Base-by-base conservation (phyloP, 805 yeast species). In the Osmozyma mogii region DNA sequence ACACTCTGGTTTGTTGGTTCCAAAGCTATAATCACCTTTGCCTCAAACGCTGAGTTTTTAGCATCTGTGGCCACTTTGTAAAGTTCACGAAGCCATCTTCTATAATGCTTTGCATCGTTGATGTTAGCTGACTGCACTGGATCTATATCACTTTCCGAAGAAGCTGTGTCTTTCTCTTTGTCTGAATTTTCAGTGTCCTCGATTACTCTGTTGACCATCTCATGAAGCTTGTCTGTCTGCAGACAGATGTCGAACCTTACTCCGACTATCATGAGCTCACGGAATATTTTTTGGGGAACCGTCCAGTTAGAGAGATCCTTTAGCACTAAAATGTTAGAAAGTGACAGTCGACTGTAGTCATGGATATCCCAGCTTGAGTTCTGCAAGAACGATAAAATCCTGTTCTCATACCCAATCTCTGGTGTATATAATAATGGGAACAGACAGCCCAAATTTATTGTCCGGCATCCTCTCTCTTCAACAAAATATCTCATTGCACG, bases 241-340 rank as follows among this genome's bases (percentile, higher is more conserved):
- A 52, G 56, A 41, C 75, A 67, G n/a, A 73, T 58, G 41, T 72
- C 77, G 48, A 75, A 73, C 37, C 72, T 52, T 9, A 74, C 68
- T 3, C 78, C 78, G 22, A 72, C 71, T 32, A 72, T 68, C 56
- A 68, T 71, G 37, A 75, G 56, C 37, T 70, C 76, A 29, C 68
- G 52, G 24, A 72, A 69, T 5, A 74, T 61, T 39, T 70, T 70
- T 34, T 68, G 62, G 2, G 78, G 69, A 4, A 75, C 74, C 36
- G 49, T 58, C 80, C 80, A 74, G 17, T 52, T 47, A 4, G 50
- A 47, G 16, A 72, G 42, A 29, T 66, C 45, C 11, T 62, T 46
- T 30, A 75, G 45, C 10, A 60, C 41, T 65, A 74, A 55, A 4
- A 68, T 47, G 31, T 56, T 51, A 22, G 38, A 55, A 35, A 38